A percentile compares a stretch with the other conserved stretches of the same genome.
These are phyloP conservation scores for Paraconiothyrium brasiliense DNA, from an alignment of 2,329 filamentous ascomycete species.

Conservation along the genomic window DNA sequence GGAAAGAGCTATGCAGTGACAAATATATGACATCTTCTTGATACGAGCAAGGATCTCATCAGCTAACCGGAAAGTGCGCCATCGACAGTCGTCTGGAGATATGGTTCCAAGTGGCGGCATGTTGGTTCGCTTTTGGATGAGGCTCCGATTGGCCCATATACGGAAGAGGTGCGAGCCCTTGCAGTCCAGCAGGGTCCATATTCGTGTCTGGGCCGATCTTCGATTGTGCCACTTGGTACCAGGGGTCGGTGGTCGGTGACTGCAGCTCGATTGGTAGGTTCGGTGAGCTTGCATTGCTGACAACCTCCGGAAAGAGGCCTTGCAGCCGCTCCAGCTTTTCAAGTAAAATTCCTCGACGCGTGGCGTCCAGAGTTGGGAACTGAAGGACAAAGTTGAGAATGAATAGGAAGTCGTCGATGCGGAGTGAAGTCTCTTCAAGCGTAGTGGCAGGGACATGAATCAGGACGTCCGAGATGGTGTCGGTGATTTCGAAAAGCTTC, in stretches of 20 bases:
- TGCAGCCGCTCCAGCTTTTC: slow-evolving; percentile 53
- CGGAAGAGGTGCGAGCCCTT: slow-evolving; percentile 30
- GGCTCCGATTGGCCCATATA: slow-evolving; percentile 22
- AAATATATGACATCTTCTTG: not conserved
- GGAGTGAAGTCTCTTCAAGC: slow-evolving; percentile 56
- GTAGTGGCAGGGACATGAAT: slow-evolving; percentile 61
- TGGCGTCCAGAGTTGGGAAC: slow-evolving; percentile 59
- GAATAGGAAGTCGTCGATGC: slow-evolving; percentile 65
- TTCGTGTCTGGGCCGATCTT: slow-evolving; percentile 36
- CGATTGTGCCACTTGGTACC: slow-evolving; percentile 45
- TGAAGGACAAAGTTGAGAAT: slow-evolving; percentile 62
- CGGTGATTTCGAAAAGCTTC: slow-evolving; percentile 69
- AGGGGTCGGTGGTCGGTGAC: slow-evolving; percentile 43
- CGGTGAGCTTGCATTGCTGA: slow-evolving; percentile 43
- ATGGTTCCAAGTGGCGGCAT: slow-evolving; percentile 45
- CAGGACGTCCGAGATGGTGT: slow-evolving; percentile 67
- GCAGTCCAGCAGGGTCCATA: slow-evolving; percentile 26
- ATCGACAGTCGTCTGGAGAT: slow-evolving; percentile 44
- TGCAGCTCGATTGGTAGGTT: slow-evolving; percentile 42
- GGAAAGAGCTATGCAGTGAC: slow-evolving; percentile 1
- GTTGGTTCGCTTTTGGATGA: slow-evolving; percentile 28
- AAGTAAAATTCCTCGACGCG: slow-evolving; percentile 56
- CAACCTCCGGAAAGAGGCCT: slow-evolving; percentile 47
- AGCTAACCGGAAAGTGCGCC: slow-evolving; percentile 27
- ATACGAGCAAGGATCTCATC: not conserved